Conservation (phyloP, 2,329 filamentous ascomycete genomes). For the Hirsutella minnesotensis region DNA sequence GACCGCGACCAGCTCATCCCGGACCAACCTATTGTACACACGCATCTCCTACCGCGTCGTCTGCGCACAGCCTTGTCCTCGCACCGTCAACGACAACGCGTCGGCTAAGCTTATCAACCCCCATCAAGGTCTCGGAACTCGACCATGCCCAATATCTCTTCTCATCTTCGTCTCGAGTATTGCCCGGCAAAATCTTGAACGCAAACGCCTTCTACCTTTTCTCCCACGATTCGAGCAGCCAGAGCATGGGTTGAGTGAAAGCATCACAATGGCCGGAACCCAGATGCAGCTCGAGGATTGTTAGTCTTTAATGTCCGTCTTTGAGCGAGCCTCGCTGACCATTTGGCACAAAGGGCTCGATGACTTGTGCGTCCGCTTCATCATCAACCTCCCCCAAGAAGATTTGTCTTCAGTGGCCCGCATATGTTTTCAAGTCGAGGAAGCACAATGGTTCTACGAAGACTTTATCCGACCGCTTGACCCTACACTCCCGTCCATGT, state of each 20-base stretch:
- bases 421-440: constrained; percentile 97
- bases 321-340: constrained; percentile 10
- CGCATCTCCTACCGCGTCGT: neutral
- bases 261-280: constrained; percentile 57
- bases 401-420: constrained; percentile 83
- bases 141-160: constrained; percentile 21
- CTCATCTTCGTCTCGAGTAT: constrained; percentile 16
- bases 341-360: constrained; percentile 63
- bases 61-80: neutral
- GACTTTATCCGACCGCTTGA: constrained; percentile 93
- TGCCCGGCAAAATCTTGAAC: constrained; percentile 19
- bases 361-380: constrained; percentile 95
- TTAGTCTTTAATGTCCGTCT: constrained; percentile 26
- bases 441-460: constrained; percentile 99
- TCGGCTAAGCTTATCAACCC: neutral
- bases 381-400: constrained; percentile 88
- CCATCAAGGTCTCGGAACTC: constrained; percentile 3
- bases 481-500: constrained; percentile 72
- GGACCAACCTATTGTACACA: neutral
- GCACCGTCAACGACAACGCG: neutral
- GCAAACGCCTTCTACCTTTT: neutral
- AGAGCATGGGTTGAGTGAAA: constrained; percentile 17
- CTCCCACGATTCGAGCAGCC: neutral
- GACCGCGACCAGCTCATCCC: neutral
- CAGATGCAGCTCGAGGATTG: constrained; percentile 88